phyloP scores from a whole-genome alignment of 352 stramenopile genomes.

The Bremia lactucae region DNA sequence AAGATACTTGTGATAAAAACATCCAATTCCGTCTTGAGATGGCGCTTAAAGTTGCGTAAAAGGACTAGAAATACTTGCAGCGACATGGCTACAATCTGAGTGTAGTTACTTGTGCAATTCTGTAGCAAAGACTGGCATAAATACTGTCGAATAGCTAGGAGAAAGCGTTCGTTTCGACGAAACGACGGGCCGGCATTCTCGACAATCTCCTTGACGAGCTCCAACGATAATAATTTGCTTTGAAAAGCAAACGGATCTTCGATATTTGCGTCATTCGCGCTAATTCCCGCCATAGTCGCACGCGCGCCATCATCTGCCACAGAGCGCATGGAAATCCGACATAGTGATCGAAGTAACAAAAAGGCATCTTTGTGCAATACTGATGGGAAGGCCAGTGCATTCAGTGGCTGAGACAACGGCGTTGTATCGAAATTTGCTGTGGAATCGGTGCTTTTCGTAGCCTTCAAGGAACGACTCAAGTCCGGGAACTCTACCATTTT shows the following conservation, averaged over 20 bases:
- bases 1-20: slow-evolving; percentile 99
- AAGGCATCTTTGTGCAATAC: slow-evolving; percentile 97
- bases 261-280: slow-evolving; percentile 22
- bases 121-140: slow-evolving; percentile 95
- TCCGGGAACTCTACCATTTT: slow-evolving; percentile 22
- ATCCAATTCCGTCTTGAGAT: slow-evolving; percentile 97
- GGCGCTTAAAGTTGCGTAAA: slow-evolving; percentile 87
- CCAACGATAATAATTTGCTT: slow-evolving; percentile 95
- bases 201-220: slow-evolving; percentile 95
- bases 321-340: slow-evolving; percentile 86
- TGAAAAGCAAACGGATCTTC: slow-evolving; percentile 91
- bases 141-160: slow-evolving; percentile 93
- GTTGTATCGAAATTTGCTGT: no score
- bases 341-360: slow-evolving; percentile 96
- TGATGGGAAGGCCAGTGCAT: slow-evolving; percentile 84
- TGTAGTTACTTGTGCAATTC: slow-evolving; percentile 97
- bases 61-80: slow-evolving; percentile 97
- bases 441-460: slow-evolving; percentile 8
- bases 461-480: no score
- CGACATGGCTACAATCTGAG: slow-evolving; percentile 92
- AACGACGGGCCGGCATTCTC: slow-evolving; percentile 94
- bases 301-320: slow-evolving; percentile 75
- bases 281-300: slow-evolving; percentile 12
- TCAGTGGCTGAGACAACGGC: slow-evolving; percentile 27
- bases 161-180: slow-evolving; percentile 90